phyloP scores from a whole-genome alignment of 164 flowering plant species.

The Stephania cephalantha region DNA sequence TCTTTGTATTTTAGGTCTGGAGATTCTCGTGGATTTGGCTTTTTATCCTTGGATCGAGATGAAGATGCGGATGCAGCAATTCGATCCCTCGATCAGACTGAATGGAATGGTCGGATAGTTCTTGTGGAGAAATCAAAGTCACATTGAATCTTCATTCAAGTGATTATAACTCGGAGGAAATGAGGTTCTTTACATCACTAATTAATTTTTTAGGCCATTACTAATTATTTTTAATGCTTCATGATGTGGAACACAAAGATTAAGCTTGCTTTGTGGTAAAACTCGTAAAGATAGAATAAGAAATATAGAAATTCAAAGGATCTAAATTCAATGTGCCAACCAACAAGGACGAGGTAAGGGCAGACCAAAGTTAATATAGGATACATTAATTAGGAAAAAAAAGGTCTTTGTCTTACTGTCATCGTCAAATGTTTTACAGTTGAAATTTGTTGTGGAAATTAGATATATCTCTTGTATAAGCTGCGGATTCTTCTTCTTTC shows the following conservation, averaged over 20 bases:
- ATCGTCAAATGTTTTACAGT: neutral
- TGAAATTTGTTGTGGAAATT: neutral
- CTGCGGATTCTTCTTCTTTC: neutral
- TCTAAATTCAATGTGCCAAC: neutral
- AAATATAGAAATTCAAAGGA: too few species aligned
- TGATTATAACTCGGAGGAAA: conserved; percentile 1
- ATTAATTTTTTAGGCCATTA: neutral
- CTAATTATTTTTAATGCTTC: conserved; percentile 5
- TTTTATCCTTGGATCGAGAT: conserved; percentile 36
- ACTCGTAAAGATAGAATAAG: too few species aligned
- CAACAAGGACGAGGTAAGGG: too few species aligned
- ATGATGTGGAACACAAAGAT: neutral
- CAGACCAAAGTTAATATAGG: too few species aligned
- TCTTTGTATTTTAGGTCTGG: conserved; percentile 28
- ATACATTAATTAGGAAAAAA: too few species aligned
- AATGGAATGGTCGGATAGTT: conserved; percentile 41
- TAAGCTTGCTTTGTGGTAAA: neutral
- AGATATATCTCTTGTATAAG: conserved; percentile 4
- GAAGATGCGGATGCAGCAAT: conserved; percentile 42
- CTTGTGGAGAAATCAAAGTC: conserved; percentile 41
- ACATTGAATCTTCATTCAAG: conserved; percentile 14
- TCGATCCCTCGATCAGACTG: conserved; percentile 33
- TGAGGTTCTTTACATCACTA: neutral
- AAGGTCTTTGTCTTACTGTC: neutral
- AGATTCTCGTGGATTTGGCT: conserved; percentile 43